Base-by-base conservation (phyloP, 2,329 filamentous ascomycete genomes). In the Hirsutella minnesotensis region DNA sequence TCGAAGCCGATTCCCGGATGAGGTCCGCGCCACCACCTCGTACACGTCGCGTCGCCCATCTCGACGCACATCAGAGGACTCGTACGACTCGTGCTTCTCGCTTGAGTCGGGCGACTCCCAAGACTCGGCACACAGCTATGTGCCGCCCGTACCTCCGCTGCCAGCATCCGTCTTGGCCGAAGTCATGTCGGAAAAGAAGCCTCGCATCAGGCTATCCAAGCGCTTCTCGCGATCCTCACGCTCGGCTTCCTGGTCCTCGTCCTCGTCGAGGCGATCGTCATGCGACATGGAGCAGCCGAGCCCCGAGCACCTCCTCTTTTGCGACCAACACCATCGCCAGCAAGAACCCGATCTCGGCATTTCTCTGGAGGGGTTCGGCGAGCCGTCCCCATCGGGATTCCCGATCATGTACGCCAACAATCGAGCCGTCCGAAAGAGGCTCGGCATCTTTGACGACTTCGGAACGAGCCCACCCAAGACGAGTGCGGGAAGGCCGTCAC, bases 361-460 rank as follows among this genome's bases (percentile, higher is more conserved):
- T 3, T 35, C 33, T 9, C 33, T 18, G 2, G 15, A n/a, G 13
- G 15, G 33, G 5, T n/a, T 16, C n/a, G n/a, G 8, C 33, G 33
- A 35, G 15, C 16, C 33, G 2, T 37, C 33, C 21, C 40, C 30
- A 7, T 34, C 41, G 36, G 20, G 35, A 10, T 31, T 39, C 10
- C 41, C 41, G 12, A 43, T 21, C 19, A 15, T 10, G 4, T 21
- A 34, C 30, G 33, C 37, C 15, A 36, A 43, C n/a, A 43, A 39
- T 30, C 39, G 37, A 19, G 39, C 36, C 35, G 38, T 44, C 20
- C 30, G 40, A 19, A 40, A 29, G 27, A 41, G 34, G 8, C 34
- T 44, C 7, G 30, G 43, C 24, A 39, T 42, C 13, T 36, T 44
- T 29, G 36, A 35, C 22, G 43, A 44, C 13, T 15, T 34, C 10